Evolutionary conservation across 257 asterid genomes (phyloP), one percentile per base, ranked within the genome.

Genomic region (Salvia miltiorrhiza): DNA sequence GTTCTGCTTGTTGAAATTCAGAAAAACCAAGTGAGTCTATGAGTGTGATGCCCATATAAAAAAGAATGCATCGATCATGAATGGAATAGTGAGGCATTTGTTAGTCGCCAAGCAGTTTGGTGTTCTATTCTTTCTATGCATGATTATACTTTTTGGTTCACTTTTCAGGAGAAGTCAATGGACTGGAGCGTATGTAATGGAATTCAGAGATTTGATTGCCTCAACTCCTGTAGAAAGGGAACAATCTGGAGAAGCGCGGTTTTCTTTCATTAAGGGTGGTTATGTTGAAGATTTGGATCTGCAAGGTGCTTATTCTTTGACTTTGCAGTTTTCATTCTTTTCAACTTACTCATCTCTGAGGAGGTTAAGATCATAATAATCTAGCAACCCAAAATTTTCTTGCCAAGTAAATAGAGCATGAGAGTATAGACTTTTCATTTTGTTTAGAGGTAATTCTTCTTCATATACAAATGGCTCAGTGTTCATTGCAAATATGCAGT

Each of bases 221-320:
- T 84, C 96, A 67, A 45, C 82, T 72, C 84, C 82, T 37, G 71
- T 81, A 78, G 86, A 67, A 17, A 72, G 49, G 48, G 65, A 76
- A 59, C 81, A 78, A 76, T 54, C 87, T 21, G 85, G 80, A 67
- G 92, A 88, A 79, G 96, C 98, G 9, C 88, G 97, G 3, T 90
- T 70, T 87, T 93, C 98, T 45, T 93, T 93, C 86, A 72, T 93
- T 68, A 82, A 87, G 49, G 97, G 97, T 70, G 89, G 94, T 50
- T 92, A 92, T 44, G 90, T 89, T 28, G 96, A 92, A 84, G 92
- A 85, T 83, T 73, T 77, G 80, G 82, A 82, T 17, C 65, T 67
- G 17, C 86, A 77, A 87, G 98, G 98, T 90, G 54, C 68, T 45
- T 67, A 14, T 54, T 72, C 41, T 67, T 74, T 49, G 59, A 30